phyloP scores from a whole-genome alignment of 805 yeast species.

The Teunomyces gatunensis region DNA sequence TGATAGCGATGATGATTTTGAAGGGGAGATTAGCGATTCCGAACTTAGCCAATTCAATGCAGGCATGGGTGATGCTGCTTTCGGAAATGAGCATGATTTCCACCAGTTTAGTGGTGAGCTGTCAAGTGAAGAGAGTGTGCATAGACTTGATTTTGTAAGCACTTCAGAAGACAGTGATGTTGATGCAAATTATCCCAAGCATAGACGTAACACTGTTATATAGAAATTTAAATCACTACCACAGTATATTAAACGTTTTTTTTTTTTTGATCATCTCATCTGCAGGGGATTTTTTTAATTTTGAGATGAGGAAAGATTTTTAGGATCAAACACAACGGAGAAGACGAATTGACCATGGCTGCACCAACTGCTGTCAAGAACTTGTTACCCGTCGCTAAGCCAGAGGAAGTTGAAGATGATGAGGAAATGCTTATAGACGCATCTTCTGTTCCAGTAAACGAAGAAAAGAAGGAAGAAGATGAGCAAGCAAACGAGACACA shows the following conservation, averaged over 20 bases:
- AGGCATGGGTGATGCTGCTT: background rate
- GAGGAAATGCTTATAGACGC: slow-evolving; percentile 54
- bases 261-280: too few relatives aligned
- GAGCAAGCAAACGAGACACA: slow-evolving; percentile 21
- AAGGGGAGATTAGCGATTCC: slow-evolving; percentile 1
- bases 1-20: slow-evolving; percentile 9
- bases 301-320: slow-evolving; percentile 3
- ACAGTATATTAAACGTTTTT: background rate
- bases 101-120: background rate
- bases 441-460: slow-evolving; percentile 17
- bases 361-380: slow-evolving; percentile 11
- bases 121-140: background rate
- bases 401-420: slow-evolving; percentile 26
- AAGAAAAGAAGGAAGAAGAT: slow-evolving; percentile 14
- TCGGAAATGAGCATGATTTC: background rate
- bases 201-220: background rate
- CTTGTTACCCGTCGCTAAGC: slow-evolving; percentile 1
- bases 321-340: background rate
- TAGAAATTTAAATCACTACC: background rate
- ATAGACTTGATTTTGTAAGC: background rate
- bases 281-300: background rate
- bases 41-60: background rate
- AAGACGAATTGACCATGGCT: background rate
- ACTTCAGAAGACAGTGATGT: background rate
- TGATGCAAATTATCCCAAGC: background rate